These are phyloP conservation scores for Aspergillus eucalypticola DNA, from an alignment of 2,329 filamentous ascomycete species.

Conservation along the genomic window DNA sequence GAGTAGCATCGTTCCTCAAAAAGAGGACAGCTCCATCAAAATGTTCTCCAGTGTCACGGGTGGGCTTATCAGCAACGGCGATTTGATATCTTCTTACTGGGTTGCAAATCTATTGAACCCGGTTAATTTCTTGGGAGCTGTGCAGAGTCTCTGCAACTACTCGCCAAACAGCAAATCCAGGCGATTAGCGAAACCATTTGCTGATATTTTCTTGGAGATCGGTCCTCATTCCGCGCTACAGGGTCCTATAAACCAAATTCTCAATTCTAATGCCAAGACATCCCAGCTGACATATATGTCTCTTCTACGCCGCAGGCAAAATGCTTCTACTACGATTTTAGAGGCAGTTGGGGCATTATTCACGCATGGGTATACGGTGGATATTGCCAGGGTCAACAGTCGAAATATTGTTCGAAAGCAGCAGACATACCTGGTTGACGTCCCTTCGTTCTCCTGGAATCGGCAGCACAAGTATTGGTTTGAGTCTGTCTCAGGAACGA, in stretches of 20 bases:
- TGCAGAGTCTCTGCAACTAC: not conserved
- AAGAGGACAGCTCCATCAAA: not conserved
- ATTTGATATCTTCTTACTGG: not conserved
- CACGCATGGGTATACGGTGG: not conserved
- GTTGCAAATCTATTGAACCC: not conserved
- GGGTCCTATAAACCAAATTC: constrained; percentile 31
- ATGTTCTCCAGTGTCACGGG: not conserved
- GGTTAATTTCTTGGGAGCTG: not conserved
- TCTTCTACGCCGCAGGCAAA: not conserved
- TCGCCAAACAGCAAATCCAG: not conserved
- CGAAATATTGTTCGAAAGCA: not conserved
- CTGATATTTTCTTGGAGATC: constrained; percentile 31
- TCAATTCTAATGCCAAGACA: constrained; percentile 8
- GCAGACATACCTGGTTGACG: not conserved
- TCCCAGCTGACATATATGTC: constrained; percentile 8
- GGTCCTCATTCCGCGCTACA: constrained; percentile 34
- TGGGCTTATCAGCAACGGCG: not conserved
- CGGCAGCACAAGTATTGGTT: not conserved
- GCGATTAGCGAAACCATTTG: not conserved
- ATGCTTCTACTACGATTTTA: not conserved
- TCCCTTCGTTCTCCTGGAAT: not conserved
- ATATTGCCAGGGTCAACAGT: not conserved
- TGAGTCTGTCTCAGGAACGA: not conserved
- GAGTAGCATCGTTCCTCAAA: not conserved
- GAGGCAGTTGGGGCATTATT: not conserved